Base-by-base conservation (phyloP, 495 filamentous ascomycete genomes). In the Hyaloscypha variabilis region DNA sequence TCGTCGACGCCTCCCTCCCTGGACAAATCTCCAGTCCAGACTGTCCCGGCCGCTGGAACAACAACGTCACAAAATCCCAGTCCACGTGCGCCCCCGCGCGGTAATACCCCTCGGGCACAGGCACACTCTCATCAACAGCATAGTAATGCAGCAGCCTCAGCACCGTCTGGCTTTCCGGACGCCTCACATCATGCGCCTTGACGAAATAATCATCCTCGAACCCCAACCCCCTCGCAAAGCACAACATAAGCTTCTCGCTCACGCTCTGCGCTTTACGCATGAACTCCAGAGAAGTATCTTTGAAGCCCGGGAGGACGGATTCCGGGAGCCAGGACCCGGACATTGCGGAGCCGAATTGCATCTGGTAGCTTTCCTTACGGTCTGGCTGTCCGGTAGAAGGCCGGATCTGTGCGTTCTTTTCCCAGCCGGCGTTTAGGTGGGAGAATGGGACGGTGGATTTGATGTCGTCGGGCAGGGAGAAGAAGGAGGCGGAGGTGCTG, bases 21-120 rank as follows among this genome's bases (percentile, higher is more conserved):
- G 87, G 88, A 68, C 87, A 90, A 46, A 90, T 86, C 72, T 90
- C 87, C 8, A 90, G 75, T 6, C 87, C 87, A 64, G 78, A 80
- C 74, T 90, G 83, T 0, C 86, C 86, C 2, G 82, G 78, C 21
- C 81, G 81, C 72, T 90, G 88, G 73, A 88, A 89, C n/a, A 90
- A 78, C 64, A 90, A 73, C 8, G 88, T 88, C 26, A 89, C 67
- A 69, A 85, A 85, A 63, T 82, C 86, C 80, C 83, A 88, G 68
- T 89, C 88, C 0, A 85, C 83, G 72, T 90, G 88, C 59, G 87
- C 83, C 55, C 88, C 87, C 2, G 87, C 86, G 36, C 88, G 81
- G 73, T 84, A 83, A 72, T 87, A 87, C 8, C 74, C 81, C 8
- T 81, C 75, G 0, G 83, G 72, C 6, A 74, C 68, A 11, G 72